Conservation (phyloP, 164 flowering plant species). For the Liquidambar formosana region DNA sequence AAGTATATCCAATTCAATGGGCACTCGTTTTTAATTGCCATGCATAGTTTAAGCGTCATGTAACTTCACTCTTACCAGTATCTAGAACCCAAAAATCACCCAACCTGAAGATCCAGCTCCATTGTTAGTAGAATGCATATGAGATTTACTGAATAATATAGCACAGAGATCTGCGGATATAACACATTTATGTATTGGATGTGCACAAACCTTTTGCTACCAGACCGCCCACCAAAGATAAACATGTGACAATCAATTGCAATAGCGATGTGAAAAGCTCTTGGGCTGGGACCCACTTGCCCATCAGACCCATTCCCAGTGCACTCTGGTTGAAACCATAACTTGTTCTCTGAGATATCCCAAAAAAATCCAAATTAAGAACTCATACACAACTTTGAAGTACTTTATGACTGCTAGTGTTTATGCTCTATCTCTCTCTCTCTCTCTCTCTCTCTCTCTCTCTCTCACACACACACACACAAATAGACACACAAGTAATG, state of each 20-base stretch:
- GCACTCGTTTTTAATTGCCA: no score
- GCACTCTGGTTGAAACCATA: conserved; percentile 96
- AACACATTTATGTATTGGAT: not conserved
- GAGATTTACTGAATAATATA: not conserved
- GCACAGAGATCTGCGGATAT: not conserved
- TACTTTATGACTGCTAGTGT: no score
- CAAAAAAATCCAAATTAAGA: conserved; percentile 9
- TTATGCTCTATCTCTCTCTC: no score
- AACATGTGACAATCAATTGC: conserved; percentile 94
- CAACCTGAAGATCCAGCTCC: conserved; percentile 56
- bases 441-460: no score
- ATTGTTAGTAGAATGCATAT: conserved; percentile 3
- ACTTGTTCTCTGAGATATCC: conserved; percentile 64
- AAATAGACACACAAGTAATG: no score
- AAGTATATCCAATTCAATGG: not conserved
- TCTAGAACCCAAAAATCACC: conserved; percentile 99
- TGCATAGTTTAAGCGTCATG: no score
- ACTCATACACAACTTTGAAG: not conserved
- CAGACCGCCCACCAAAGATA: conserved; percentile 92
- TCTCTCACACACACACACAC: no score
- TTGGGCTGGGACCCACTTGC: conserved; percentile 79
- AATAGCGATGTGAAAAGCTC: conserved; percentile 93
- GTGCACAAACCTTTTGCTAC: conserved; percentile 61
- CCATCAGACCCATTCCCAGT: conserved; percentile 87
- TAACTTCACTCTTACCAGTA: conserved; percentile 57